phyloP scores from a whole-genome alignment of 1,284 basidiomycete species.

The Malassezia obtusa region DNA sequence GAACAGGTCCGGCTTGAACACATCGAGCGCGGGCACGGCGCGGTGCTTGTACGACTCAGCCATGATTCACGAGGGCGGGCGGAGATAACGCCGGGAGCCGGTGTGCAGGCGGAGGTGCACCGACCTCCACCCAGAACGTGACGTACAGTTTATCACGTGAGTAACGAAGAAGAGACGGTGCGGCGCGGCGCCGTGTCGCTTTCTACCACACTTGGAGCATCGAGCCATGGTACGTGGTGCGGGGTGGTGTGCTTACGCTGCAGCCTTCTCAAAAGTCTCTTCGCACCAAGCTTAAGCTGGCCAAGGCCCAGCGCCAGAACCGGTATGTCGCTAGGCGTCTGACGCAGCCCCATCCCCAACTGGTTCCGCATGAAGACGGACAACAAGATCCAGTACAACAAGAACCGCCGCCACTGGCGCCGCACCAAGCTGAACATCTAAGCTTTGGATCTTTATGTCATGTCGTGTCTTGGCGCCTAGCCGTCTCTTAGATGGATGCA shows the following conservation, averaged over 20 bases:
- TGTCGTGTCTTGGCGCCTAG: constrained; percentile 6
- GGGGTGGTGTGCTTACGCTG: constrained; percentile 1
- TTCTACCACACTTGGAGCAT: background rate
- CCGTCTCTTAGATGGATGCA: constrained; percentile 7
- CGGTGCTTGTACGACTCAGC: background rate
- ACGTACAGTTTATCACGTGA: background rate
- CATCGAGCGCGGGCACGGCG: constrained; percentile 16
- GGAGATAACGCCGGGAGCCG: background rate
- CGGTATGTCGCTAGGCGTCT: constrained; percentile 54
- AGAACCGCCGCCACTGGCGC: constrained; percentile 45
- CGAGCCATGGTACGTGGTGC: background rate
- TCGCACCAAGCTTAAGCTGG: constrained; percentile 88
- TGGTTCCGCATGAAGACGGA: constrained; percentile 98
- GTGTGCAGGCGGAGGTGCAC: background rate
- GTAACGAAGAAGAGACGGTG: background rate
- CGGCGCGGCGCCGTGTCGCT: background rate
- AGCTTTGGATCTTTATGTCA: background rate
- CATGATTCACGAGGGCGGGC: background rate
- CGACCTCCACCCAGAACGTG: constrained; percentile 6
- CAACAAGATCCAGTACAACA: constrained; percentile 74
- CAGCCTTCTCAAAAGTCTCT: constrained; percentile 95
- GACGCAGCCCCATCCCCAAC: constrained; percentile 75
- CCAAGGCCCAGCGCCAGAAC: constrained; percentile 92
- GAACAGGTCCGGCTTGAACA: constrained; percentile 71
- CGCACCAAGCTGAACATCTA: constrained; percentile 47